Conservation (phyloP, 1,284 basidiomycete genomes). For the Ceratobasidium sp. region DNA sequence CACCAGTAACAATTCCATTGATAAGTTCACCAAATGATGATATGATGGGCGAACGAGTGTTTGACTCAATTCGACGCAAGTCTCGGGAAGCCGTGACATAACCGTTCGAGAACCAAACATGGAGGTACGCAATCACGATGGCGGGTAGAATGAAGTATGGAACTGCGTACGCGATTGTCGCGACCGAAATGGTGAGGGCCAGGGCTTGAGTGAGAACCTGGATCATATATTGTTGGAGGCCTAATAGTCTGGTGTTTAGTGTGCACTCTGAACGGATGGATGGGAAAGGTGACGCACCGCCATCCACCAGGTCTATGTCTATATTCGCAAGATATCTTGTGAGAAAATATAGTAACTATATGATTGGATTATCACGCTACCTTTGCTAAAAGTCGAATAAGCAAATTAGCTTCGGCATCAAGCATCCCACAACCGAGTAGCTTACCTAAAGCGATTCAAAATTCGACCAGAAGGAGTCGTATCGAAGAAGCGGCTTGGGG, state of each 20-base stretch:
- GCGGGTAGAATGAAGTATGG: conserved; percentile 34
- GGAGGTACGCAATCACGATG: conserved; percentile 12
- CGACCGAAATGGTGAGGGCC: background rate
- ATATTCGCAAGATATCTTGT: background rate
- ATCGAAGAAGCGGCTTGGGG: conserved; percentile 45
- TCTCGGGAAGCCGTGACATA: conserved; percentile 36
- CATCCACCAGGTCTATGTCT: background rate
- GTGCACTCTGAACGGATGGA: too few relatives aligned
- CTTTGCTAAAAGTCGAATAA: conserved; percentile 33
- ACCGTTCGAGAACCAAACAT: conserved; percentile 30
- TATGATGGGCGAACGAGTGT: conserved; percentile 43
- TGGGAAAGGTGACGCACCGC: background rate
- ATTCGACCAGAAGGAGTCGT: conserved; percentile 44
- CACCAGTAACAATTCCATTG: conserved; percentile 5
- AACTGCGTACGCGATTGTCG: conserved; percentile 38
- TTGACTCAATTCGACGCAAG: conserved; percentile 38
- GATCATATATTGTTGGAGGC: conserved; percentile 36
- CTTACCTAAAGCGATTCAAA: conserved; percentile 22
- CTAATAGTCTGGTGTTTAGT: background rate
- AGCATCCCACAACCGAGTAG: background rate
- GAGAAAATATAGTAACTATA: too few relatives aligned
- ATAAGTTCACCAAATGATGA: conserved; percentile 43
- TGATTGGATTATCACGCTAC: background rate
- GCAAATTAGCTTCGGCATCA: background rate
- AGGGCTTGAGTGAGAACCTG: background rate